A percentile compares a stretch with the other conserved stretches of the same genome.
These are phyloP conservation scores for Aspergillus cejpii DNA, from an alignment of 2,329 filamentous ascomycete species.

Conservation along the genomic window DNA sequence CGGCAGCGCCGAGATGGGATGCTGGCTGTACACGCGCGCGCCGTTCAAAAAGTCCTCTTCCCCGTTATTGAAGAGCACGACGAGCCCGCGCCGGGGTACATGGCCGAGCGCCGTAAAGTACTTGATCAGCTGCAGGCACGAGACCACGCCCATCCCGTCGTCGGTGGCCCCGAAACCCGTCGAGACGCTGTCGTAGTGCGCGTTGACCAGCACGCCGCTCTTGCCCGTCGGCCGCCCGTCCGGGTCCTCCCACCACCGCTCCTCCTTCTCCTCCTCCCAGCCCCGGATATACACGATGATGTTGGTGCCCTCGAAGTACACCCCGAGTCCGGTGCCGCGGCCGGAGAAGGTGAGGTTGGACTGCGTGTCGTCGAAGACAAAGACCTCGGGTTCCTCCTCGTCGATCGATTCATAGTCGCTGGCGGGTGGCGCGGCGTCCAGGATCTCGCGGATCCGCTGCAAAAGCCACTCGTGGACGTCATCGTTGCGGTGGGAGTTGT, in stretches of 20 bases:
- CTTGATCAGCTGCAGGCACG: slow-evolving; percentile 73
- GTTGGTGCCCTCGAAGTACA: slow-evolving; percentile 91
- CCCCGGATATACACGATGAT: slow-evolving; percentile 88
- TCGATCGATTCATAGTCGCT: slow-evolving; percentile 13
- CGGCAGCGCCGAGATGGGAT: slow-evolving; percentile 70
- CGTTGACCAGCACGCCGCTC: slow-evolving; percentile 84
- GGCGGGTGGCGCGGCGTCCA: slow-evolving; percentile 51
- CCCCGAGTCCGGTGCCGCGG: slow-evolving; percentile 39
- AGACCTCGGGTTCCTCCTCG: slow-evolving; percentile 33
- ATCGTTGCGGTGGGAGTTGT: slow-evolving; percentile 80
- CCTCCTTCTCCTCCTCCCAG: slow-evolving; percentile 61
- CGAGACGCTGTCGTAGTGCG: slow-evolving; percentile 89
- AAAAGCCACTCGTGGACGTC: slow-evolving; percentile 70
- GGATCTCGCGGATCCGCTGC: slow-evolving; percentile 61
- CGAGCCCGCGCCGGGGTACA: slow-evolving; percentile 69
- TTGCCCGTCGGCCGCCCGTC: slow-evolving; percentile 50
- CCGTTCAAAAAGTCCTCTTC: slow-evolving; percentile 92
- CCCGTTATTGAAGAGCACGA: slow-evolving; percentile 86
- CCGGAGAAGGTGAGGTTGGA: slow-evolving; percentile 70
- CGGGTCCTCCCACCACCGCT: slow-evolving; percentile 63
- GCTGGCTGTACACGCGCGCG: slow-evolving; percentile 74
- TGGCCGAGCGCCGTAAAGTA: slow-evolving; percentile 71
- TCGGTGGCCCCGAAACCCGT: slow-evolving; percentile 92
- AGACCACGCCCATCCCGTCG: slow-evolving; percentile 84
- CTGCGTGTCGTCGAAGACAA: slow-evolving; percentile 69